phyloP scores from a whole-genome alignment of 2,329 filamentous ascomycete genomes.

The Colletotrichum sp. region DNA sequence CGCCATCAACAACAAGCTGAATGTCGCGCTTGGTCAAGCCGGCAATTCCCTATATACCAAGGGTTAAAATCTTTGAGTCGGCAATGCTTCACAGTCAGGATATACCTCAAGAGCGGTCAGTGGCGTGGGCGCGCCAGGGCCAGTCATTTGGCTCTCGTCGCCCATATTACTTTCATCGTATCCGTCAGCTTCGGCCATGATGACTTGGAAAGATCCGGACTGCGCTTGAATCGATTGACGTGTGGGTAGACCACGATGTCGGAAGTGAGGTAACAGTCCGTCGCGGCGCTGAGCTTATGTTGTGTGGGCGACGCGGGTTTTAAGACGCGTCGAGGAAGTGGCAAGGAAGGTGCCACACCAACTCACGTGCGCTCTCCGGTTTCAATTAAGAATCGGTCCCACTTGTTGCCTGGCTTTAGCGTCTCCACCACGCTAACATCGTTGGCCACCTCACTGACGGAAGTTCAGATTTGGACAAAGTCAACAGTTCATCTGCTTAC shows the following conservation, averaged over 20 bases:
- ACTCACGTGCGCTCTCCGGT: slow-evolving; percentile 39
- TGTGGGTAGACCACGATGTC: background rate
- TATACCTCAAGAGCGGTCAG: slow-evolving; percentile 84
- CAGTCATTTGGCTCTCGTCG: slow-evolving; percentile 77
- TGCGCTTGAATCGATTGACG: background rate
- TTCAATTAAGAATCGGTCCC: background rate
- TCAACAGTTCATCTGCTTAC: slow-evolving; percentile 42
- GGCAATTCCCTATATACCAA: slow-evolving; percentile 70
- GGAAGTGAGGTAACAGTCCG: background rate
- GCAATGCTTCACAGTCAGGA: background rate
- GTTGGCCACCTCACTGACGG: background rate
- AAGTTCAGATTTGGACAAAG: background rate
- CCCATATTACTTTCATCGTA: slow-evolving; percentile 69
- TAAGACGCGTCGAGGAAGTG: slow-evolving; percentile 37
- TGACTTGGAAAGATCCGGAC: background rate
- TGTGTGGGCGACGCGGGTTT: background rate
- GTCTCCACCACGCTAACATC: background rate
- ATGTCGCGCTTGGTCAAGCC: slow-evolving; percentile 96
- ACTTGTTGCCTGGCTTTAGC: slow-evolving; percentile 5
- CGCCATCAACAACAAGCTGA: slow-evolving; percentile 88
- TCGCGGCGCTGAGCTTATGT: background rate
- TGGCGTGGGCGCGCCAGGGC: slow-evolving; percentile 92
- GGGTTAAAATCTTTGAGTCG: background rate
- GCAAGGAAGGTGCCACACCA: slow-evolving; percentile 37
- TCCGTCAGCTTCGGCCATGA: slow-evolving; percentile 59